A percentile compares a stretch with the other conserved stretches of the same genome.
Conservation (phyloP, 306 rosid species). For the Prunus dulcis region DNA sequence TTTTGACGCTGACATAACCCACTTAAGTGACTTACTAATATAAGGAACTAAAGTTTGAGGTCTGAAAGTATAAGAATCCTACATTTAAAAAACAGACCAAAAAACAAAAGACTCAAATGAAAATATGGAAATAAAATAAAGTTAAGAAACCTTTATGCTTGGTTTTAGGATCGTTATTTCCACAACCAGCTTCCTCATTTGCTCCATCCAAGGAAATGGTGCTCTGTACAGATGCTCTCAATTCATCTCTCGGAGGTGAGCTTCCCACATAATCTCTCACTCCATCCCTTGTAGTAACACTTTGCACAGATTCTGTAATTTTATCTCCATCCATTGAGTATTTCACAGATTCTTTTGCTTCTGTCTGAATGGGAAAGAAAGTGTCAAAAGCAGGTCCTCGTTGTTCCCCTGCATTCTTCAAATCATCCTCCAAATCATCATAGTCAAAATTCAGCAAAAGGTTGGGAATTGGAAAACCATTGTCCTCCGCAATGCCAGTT, state of each 20-base stretch:
- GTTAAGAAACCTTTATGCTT: constrained; percentile 42
- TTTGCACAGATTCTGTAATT: constrained; percentile 29
- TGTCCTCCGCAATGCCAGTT: constrained; percentile 44
- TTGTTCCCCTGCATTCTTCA: constrained; percentile 47
- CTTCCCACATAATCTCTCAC: constrained; percentile 25
- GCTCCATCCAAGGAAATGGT: constrained; percentile 22
- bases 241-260: constrained; percentile 25
- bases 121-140: neutral
- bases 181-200: constrained; percentile 25
- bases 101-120: neutral
- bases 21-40: neutral
- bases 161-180: constrained; percentile 28
- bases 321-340: constrained; percentile 35
- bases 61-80: neutral
- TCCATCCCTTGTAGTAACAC: constrained; percentile 28
- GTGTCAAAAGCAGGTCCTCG: constrained; percentile 44
- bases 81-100: no score
- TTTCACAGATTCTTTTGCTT: constrained; percentile 35
- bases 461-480: constrained; percentile 50
- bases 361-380: constrained; percentile 44
- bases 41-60: neutral
- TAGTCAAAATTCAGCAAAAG: constrained; percentile 56
- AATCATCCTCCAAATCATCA: constrained; percentile 40
- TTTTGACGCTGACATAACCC: neutral
- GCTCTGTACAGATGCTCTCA: constrained; percentile 37